Base-by-base conservation (phyloP, 345 rosid species). In the Gossypioides kirkii region DNA sequence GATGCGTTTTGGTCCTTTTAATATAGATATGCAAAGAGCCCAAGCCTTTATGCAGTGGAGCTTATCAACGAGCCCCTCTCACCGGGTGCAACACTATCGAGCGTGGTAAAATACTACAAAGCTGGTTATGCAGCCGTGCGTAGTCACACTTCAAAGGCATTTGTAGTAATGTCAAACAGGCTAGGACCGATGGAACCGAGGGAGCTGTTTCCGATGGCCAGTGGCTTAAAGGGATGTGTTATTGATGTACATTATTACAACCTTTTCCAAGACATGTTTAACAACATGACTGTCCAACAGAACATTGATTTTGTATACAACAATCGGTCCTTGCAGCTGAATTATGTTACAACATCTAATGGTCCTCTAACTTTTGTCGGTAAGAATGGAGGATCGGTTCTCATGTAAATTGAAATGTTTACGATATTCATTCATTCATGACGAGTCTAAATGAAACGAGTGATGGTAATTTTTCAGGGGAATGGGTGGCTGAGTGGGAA, bases 401-500 rank as follows among this genome's bases (percentile, higher is more conserved):
- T 13, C 74, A 10, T 53, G 26, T 45, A n/a, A 36, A 7, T 20
- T 47, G 20, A n/a, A 23, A 68, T 41, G 22, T 59, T 36, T 18
- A 10, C 9, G 23, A 41, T 25, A 22, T 32, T 28, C 38, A 1
- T 17, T 62, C 58, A 5, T 36, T 42, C 2, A 14, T 56, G 26
- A 41, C 4, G 56, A 32, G 47, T 62, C 1, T 10, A 62, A 63
- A 18, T 41, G 11, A 2, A 38, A 17, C 0, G 23, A 36, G 13
- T 3, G 42, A 17, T 32, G 14, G 32, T 18, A 1, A 32, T n/a
- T 72, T 22, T 72, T 72, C 78, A 86, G 93, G 91, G 60, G 91
- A 89, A 79, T 86, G 93, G 93, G 89, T 80, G 61, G 91, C 88
- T 10, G 88, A 87, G 69, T 89, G 93, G 93, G 22, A 26, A 61